Conservation (phyloP, 306 rosid species). For the Echinosophora koreensis region DNA sequence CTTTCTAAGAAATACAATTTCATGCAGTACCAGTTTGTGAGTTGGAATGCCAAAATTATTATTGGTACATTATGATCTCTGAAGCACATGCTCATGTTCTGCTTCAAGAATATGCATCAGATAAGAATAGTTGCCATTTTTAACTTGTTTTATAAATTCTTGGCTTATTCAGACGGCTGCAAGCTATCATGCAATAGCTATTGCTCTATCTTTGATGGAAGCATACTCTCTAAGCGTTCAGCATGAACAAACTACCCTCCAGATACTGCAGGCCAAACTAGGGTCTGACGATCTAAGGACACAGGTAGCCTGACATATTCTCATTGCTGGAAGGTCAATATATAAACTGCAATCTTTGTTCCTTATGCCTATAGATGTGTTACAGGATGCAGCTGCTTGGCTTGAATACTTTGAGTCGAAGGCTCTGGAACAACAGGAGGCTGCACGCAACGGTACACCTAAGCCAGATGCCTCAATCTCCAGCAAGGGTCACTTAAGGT, state of each 20-base stretch:
- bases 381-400: slow-evolving; percentile 99
- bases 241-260: slow-evolving; percentile 97
- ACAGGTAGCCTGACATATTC: slow-evolving; percentile 63
- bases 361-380: slow-evolving; percentile 24
- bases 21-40: not conserved
- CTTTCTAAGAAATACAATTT: slow-evolving; percentile 23
- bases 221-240: slow-evolving; percentile 96
- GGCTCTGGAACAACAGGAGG: slow-evolving; percentile 99
- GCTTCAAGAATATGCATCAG: slow-evolving; percentile 38
- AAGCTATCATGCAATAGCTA: slow-evolving; percentile 99
- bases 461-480: slow-evolving; percentile 99
- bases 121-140: slow-evolving; percentile 13
- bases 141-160: slow-evolving; percentile 40
- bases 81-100: slow-evolving; percentile 18
- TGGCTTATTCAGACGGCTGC: slow-evolving; percentile 86
- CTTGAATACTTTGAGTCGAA: slow-evolving; percentile 98
- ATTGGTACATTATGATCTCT: slow-evolving; percentile 6
- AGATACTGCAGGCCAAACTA: slow-evolving; percentile 94
- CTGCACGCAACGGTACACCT: slow-evolving; percentile 97
- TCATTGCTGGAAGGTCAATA: slow-evolving; percentile 24
- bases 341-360: slow-evolving; percentile 24
- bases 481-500: slow-evolving; percentile 99
- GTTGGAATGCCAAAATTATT: not conserved
- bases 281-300: slow-evolving; percentile 96
- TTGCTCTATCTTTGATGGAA: slow-evolving; percentile 99